These are phyloP conservation scores for Paecilomyces niveus DNA, from an alignment of 2,329 filamentous ascomycete genomes.

Conservation along the genomic window DNA sequence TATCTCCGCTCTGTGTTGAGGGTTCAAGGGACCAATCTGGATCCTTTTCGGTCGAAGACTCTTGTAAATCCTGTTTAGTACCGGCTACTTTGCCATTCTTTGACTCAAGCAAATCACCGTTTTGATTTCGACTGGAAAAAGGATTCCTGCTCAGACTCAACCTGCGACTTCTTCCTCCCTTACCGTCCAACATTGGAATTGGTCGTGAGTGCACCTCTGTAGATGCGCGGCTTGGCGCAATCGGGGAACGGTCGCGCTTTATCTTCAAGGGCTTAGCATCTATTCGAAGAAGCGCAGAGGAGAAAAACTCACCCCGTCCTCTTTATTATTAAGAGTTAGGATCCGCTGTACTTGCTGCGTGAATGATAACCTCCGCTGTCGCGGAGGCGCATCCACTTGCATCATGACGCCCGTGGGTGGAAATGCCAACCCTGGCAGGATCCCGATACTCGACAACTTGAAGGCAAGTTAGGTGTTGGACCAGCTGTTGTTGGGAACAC, in stretches of 20 bases:
- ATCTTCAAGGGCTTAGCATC: background rate
- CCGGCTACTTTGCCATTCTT: background rate
- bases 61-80: background rate
- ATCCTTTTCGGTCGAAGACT: background rate
- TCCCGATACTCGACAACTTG: background rate
- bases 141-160: background rate
- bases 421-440: background rate
- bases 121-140: background rate
- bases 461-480: background rate
- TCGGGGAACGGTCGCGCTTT: background rate
- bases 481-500: background rate
- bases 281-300: background rate
- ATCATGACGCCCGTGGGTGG: background rate
- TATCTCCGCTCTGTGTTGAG: constrained; percentile 1
- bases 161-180: background rate
- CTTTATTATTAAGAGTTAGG: constrained; percentile 10
- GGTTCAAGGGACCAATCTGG: background rate
- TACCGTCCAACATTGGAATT: background rate
- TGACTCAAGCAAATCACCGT: background rate
- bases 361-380: constrained; percentile 14
- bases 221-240: background rate
- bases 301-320: constrained; percentile 9
- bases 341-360: constrained; percentile 16
- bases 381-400: background rate
- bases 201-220: background rate